Base-by-base conservation (phyloP, 768 basidiomycete genomes). In the Rhodotorula paludigena region DNA sequence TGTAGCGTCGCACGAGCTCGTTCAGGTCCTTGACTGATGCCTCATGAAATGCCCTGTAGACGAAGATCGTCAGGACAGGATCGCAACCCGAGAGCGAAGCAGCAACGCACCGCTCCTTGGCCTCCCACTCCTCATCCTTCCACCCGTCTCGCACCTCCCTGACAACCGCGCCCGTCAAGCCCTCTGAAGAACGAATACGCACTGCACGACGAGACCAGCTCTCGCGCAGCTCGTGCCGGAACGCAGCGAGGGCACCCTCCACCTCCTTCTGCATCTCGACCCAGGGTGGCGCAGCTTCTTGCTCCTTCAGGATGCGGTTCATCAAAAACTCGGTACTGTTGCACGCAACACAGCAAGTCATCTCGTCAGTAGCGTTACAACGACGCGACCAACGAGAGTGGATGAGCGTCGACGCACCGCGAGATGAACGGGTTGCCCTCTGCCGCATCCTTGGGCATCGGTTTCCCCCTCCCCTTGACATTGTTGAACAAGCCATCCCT, bases 231-330 rank as follows among this genome's bases (percentile, higher is more conserved):
- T 85, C 81, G 47, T 82, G 79, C 21, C 89, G 85, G 78, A 91
- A 91, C 5, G 83, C 79, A 10, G 74, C 75, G 2, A 87, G 77
- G 1, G 87, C 82, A 1, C 78, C 77, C 45, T 92, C 90, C 30
- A 92, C 82, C 69, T 89, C 87, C 63, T 81, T 80, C 77, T 90
- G 90, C 41, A 89, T 74, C 78, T 92, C 89, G 2, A 92, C 86
- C 90, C 90, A 92, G 7, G 89, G 87, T 38, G 90, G 90, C 7
- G 85, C 84, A 11, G 87, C 88, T n/a, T 88, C 89, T 70, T 90
- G 87, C 57, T 85, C 81, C 74, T 89, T 86, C 12, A 92, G 83
- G 64, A 90, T 89, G 20, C 90, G 84, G 72, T 91, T 92, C 86
- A 92, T 86, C 55, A 92, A 80, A 73, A 87, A 89, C 75, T 91